Conservation (phyloP, 2,329 filamentous ascomycete species). For the Fragosphaeria purpurea region DNA sequence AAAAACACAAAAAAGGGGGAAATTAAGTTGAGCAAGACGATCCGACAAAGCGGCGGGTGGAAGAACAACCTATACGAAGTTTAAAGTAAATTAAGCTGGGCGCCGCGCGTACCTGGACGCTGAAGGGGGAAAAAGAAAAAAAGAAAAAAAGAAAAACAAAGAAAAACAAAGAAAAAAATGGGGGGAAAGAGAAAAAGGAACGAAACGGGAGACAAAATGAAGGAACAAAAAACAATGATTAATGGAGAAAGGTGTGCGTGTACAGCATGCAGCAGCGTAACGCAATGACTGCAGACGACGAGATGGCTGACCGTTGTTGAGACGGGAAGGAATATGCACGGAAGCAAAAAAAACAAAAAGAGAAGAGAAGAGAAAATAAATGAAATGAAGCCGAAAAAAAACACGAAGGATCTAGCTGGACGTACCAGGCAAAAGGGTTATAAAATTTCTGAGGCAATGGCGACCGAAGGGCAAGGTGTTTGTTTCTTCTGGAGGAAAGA, state of each 20-base stretch:
- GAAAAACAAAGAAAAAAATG: background rate
- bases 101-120: slow-evolving; percentile 6
- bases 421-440: too few species aligned
- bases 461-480: background rate
- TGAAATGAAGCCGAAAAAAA: background rate
- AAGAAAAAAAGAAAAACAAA: background rate
- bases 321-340: too few species aligned
- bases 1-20: too few species aligned
- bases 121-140: background rate
- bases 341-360: too few species aligned
- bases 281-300: slow-evolving; percentile 1
- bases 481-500: background rate
- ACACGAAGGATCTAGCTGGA: background rate
- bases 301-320: background rate
- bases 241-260: background rate
- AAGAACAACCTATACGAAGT: background rate
- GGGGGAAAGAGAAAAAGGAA: background rate
- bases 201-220: background rate
- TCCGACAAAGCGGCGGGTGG: background rate
- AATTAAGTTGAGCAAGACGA: too few species aligned
- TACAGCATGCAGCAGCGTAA: slow-evolving; percentile 2
- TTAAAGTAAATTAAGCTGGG: background rate
- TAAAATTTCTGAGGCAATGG: too few species aligned
- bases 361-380: too few species aligned
- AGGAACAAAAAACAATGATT: background rate